These are phyloP conservation scores for Priceomyces castillae DNA, from an alignment of 805 yeast species.

Conservation along the genomic window DNA sequence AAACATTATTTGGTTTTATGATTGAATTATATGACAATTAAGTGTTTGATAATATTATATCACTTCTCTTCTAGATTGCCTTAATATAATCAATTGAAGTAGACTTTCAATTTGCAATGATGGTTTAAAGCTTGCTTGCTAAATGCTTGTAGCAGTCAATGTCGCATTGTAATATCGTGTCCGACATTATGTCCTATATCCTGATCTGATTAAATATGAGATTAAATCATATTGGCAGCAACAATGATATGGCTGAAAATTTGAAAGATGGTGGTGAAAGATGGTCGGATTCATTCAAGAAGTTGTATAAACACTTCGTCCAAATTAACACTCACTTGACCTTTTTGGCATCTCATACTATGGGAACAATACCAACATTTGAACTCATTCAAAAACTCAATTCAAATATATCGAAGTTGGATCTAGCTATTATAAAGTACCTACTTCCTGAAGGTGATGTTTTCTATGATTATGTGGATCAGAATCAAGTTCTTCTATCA, in stretches of 20 bases:
- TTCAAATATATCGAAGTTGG: conserved; percentile 39
- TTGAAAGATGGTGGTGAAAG: not conserved
- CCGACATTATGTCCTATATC: not conserved
- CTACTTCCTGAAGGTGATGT: conserved; percentile 68
- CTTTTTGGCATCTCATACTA: conserved; percentile 35
- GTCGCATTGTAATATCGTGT: not conserved
- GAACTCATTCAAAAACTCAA: conserved; percentile 31
- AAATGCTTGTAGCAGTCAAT: not conserved
- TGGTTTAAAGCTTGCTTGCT: conserved; percentile 1
- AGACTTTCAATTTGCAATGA: not conserved
- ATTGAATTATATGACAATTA: no score
- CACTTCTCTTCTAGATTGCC: no score
- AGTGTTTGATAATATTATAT: no score
- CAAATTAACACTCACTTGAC: conserved; percentile 40
- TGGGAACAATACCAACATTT: conserved; percentile 31
- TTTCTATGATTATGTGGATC: conserved; percentile 72
- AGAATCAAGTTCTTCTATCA: conserved; percentile 54
- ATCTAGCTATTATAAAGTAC: conserved; percentile 60
- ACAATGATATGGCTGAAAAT: not conserved
- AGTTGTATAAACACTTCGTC: conserved; percentile 19
- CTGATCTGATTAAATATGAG: not conserved
- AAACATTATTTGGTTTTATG: no score
- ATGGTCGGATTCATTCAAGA: conserved; percentile 11
- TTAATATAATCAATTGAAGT: not conserved
- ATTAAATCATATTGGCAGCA: not conserved